phyloP scores from a whole-genome alignment of 75 land plant species.

The Adiantum capillusveneris region DNA sequence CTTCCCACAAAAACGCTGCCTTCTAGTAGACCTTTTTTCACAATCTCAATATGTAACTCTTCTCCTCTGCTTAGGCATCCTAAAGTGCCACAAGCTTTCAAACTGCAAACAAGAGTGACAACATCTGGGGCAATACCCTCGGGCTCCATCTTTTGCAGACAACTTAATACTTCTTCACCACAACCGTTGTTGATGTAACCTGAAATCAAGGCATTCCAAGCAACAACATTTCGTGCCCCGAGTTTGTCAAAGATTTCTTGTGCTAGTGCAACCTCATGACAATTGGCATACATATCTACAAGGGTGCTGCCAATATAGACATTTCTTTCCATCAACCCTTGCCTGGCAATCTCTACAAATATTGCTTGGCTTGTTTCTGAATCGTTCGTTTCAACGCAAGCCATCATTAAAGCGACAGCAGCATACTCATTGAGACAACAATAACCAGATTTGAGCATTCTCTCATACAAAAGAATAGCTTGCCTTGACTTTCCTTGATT shows the following conservation, averaged over 20 bases:
- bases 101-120: conserved; percentile 7
- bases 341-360: no score
- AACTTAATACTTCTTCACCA: conserved; percentile 3
- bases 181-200: conserved; percentile 8
- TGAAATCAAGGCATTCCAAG: conserved; percentile 14
- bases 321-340: no score
- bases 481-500: no score
- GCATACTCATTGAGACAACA: no score
- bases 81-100: conserved; percentile 13
- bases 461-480: no score
- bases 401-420: no score
- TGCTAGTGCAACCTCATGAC: background rate
- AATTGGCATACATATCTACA: background rate
- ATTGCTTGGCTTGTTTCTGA: no score
- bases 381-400: no score
- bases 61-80: conserved; percentile 4
- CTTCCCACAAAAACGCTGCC: conserved; percentile 20
- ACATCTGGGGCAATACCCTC: conserved; percentile 8
- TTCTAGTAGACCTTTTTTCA: conserved; percentile 15
- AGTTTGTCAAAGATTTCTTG: conserved; percentile 2
- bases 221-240: background rate
- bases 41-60: conserved; percentile 7
- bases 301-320: background rate
- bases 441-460: no score
- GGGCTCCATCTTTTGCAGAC: conserved; percentile 6